Evolutionary conservation across 768 basidiomycete species (phyloP).

Genomic region (Leccinum aurantiacum): DNA sequence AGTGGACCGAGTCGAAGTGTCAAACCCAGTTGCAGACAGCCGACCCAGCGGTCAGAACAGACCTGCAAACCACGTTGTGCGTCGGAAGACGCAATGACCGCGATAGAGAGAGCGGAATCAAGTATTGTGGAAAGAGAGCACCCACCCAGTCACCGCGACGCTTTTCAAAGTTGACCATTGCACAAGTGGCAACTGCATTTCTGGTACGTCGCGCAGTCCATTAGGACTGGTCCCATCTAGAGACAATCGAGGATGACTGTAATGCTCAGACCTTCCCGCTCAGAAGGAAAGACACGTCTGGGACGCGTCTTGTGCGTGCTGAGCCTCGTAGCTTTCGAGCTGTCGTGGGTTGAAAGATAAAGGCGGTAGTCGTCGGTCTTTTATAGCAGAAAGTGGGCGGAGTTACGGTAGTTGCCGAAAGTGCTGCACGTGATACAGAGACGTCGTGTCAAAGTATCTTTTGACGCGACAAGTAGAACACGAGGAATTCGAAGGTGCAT

Average conservation of each 20-base stretch:
- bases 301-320: slow-evolving; percentile 25
- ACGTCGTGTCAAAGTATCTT: slow-evolving; percentile 18
- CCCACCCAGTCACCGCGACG: slow-evolving; percentile 31
- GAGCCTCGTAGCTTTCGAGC: slow-evolving; percentile 33
- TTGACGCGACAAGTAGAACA: slow-evolving; percentile 6
- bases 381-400: slow-evolving; percentile 15
- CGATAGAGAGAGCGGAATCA: slow-evolving; percentile 22
- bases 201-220: slow-evolving; percentile 31
- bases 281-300: slow-evolving; percentile 24
- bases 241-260: slow-evolving; percentile 31
- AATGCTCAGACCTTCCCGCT: slow-evolving; percentile 37
- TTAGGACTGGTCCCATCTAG: slow-evolving; percentile 29
- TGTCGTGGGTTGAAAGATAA: slow-evolving; percentile 16
- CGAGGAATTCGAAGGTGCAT: background rate
- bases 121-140: background rate
- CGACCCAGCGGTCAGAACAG: fast-evolving
- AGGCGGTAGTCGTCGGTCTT: background rate
- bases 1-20: background rate
- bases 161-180: slow-evolving; percentile 27
- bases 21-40: slow-evolving; percentile 5
- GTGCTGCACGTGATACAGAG: slow-evolving; percentile 17
- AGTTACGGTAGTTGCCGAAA: slow-evolving; percentile 20
- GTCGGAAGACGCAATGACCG: slow-evolving; percentile 14
- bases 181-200: slow-evolving; percentile 23
- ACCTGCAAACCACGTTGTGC: slow-evolving; percentile 9